phyloP scores from a whole-genome alignment of 768 basidiomycete genomes.

The Suillus tomentosus region DNA sequence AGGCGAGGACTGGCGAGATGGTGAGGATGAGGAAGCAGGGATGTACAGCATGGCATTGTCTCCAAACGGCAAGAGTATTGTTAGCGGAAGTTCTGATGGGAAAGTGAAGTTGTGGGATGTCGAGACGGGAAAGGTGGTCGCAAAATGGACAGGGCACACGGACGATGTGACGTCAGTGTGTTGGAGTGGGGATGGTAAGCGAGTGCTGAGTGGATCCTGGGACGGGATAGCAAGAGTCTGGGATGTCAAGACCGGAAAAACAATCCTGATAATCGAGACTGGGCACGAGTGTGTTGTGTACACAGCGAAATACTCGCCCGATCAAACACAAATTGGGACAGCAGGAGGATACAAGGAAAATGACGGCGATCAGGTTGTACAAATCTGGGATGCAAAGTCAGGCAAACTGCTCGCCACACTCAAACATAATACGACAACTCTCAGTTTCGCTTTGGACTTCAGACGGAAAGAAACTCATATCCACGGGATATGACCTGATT shows the following conservation, averaged over 20 bases:
- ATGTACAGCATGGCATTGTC: background rate
- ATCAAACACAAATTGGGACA: background rate
- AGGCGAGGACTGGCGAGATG: background rate
- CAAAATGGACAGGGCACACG: background rate
- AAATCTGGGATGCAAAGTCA: background rate
- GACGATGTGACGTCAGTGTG: background rate
- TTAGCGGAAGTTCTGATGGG: background rate
- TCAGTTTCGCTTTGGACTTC: background rate
- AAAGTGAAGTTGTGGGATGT: background rate
- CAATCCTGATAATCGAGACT: background rate
- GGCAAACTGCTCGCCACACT: background rate
- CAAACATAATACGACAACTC: background rate
- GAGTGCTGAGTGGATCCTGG: background rate
- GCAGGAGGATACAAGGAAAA: background rate
- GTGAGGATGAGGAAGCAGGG: fast-evolving
- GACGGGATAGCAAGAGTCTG: too few relatives aligned
- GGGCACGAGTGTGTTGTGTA: background rate
- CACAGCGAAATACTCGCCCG: background rate
- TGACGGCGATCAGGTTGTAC: too few relatives aligned
- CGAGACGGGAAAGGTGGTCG: background rate
- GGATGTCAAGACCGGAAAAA: background rate
- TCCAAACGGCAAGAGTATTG: background rate
- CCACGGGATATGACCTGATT: background rate
- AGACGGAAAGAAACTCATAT: background rate
- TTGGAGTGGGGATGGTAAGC: background rate